Evolutionary conservation across 331 rosid genomes (phyloP).

Genomic region (Acacia concinna): DNA sequence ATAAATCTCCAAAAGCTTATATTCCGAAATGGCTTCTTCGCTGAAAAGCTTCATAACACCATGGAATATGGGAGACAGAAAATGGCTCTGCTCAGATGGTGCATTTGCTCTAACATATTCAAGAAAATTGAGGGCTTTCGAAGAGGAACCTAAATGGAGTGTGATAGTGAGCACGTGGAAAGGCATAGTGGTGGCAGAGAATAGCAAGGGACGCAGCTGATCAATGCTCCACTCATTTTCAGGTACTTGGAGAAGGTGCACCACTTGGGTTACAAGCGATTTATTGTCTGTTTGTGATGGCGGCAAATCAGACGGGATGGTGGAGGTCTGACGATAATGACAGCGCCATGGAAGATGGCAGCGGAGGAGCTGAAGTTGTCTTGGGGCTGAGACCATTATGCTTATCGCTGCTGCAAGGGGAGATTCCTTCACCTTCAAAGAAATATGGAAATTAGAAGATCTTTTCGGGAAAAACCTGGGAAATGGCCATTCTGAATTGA

Average conservation of each 20-base stretch:
- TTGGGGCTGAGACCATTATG: constrained; percentile 11
- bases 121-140: constrained; percentile 55
- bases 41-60: constrained; percentile 52
- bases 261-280: constrained; percentile 32
- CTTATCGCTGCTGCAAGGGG: background rate
- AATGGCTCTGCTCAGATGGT: background rate
- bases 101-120: constrained; percentile 41
- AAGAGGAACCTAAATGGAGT: constrained; percentile 45
- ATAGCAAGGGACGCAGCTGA: constrained; percentile 50
- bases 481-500: background rate
- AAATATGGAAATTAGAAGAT: background rate
- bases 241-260: constrained; percentile 44
- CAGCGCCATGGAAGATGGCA: background rate
- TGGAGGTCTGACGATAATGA: constrained; percentile 29
- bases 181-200: constrained; percentile 37
- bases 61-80: constrained; percentile 39
- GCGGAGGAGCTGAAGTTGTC: constrained; percentile 21
- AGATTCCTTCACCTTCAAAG: background rate
- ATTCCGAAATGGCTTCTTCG: constrained; percentile 42
- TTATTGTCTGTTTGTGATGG: constrained; percentile 24
- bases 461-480: background rate
- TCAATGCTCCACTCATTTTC: constrained; percentile 42
- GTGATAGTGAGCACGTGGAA: constrained; percentile 46
- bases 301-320: constrained; percentile 14
- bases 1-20: constrained; percentile 44